These are phyloP conservation scores for Toxicodendron radicans DNA, from an alignment of 345 rosid genomes.

Conservation along the genomic window DNA sequence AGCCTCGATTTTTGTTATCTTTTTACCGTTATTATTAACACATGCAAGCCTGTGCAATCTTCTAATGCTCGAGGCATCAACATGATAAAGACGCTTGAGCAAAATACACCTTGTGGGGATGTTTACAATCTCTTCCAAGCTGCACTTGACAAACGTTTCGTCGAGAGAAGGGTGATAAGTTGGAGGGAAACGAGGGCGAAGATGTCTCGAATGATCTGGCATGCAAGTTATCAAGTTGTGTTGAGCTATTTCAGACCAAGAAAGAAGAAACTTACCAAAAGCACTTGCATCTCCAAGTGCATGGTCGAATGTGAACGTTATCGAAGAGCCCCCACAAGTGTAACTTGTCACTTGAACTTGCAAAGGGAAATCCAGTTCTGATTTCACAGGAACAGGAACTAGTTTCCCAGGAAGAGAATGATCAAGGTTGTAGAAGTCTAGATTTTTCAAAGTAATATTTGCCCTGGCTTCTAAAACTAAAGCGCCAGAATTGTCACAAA, in stretches of 20 bases:
- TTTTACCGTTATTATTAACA: constrained; percentile 31
- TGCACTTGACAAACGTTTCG: constrained; percentile 57
- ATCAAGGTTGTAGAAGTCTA: constrained; percentile 62
- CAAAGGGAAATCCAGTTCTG: constrained; percentile 37
- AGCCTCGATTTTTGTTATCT: constrained; percentile 76
- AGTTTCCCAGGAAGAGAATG: constrained; percentile 52
- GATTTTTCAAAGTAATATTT: constrained; percentile 40
- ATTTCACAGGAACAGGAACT: constrained; percentile 35
- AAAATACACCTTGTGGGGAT: constrained; percentile 42
- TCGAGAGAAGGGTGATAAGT: constrained; percentile 55
- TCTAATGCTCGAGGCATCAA: constrained; percentile 50
- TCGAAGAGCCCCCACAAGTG: constrained; percentile 64
- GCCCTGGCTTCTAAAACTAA: constrained; percentile 56
- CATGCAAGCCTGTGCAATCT: constrained; percentile 56
- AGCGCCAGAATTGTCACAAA: constrained; percentile 69
- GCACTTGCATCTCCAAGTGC: constrained; percentile 83
- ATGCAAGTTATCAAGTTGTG: constrained; percentile 52
- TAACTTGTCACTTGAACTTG: constrained; percentile 65
- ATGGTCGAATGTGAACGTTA: constrained; percentile 80
- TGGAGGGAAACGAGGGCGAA: constrained; percentile 59
- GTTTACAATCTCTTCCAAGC: constrained; percentile 59
- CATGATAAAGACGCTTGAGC: constrained; percentile 71
- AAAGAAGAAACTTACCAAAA: constrained; percentile 58
- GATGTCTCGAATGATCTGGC: constrained; percentile 67
- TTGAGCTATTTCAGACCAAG: constrained; percentile 72